A percentile compares a stretch with the other conserved stretches of the same genome.
These are phyloP conservation scores for Catenaria anguillulae DNA, from an alignment of 371 early-diverging fungal genomes.

Conservation along the genomic window DNA sequence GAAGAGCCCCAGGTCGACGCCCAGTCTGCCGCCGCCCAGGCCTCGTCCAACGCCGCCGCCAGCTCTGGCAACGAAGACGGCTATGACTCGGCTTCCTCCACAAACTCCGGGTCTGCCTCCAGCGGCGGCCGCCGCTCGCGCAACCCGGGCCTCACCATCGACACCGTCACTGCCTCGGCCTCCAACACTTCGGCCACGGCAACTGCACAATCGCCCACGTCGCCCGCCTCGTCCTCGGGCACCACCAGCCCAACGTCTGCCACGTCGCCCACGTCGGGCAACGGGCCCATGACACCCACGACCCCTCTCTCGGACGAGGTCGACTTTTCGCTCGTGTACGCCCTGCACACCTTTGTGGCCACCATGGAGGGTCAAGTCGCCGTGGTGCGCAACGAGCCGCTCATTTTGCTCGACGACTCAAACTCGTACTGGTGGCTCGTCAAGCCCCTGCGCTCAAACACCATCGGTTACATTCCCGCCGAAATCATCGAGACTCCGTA, in stretches of 20 bases:
- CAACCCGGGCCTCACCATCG: conserved; percentile 1
- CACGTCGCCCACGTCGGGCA: too few species aligned
- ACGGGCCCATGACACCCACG: neutral
- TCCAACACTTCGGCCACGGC: neutral
- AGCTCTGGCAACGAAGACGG: neutral
- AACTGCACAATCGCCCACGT: neutral
- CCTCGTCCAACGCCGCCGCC: neutral
- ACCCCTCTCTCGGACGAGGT: conserved; percentile 3
- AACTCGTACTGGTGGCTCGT: conserved; percentile 97
- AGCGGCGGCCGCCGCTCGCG: neutral
- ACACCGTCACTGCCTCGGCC: neutral
- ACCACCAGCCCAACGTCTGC: neutral
- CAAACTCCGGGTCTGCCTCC: neutral
- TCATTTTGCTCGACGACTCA: conserved; percentile 83
- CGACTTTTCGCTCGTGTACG: conserved; percentile 45
- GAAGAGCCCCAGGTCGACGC: neutral
- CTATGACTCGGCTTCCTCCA: neutral
- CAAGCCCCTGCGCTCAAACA: conserved; percentile 62
- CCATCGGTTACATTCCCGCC: conserved; percentile 91
- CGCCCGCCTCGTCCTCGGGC: neutral
- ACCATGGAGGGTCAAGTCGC: conserved; percentile 87
- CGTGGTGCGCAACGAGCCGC: conserved; percentile 69
- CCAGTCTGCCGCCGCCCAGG: too few species aligned
- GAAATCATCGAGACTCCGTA: conserved; percentile 88
- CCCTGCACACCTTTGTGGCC: conserved; percentile 85